Evolutionary conservation across 2,329 filamentous ascomycete genomes (phyloP).

Genomic region (Scedosporium apiospermum): DNA sequence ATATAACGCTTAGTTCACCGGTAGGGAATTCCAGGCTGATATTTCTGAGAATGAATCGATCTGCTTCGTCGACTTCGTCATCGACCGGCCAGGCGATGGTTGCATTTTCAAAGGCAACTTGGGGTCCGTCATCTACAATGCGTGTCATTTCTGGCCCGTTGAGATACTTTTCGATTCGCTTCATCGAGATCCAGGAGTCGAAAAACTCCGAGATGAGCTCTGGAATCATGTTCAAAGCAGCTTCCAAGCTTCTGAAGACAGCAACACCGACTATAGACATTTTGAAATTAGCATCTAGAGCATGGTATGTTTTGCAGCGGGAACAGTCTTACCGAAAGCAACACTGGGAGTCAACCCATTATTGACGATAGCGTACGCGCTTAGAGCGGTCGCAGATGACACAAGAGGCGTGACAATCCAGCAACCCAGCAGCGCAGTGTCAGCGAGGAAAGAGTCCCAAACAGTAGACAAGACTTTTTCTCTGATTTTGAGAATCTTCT

Average conservation of each 20-base stretch:
- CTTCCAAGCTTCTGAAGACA: conserved; percentile 65
- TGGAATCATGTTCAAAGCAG: conserved; percentile 60
- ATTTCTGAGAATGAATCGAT: conserved; percentile 56
- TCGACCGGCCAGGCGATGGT: conserved; percentile 69
- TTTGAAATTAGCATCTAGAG: background rate
- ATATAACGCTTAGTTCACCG: conserved; percentile 63
- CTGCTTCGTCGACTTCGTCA: conserved; percentile 42
- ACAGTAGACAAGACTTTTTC: conserved; percentile 57
- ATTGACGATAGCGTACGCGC: conserved; percentile 56
- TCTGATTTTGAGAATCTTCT: conserved; percentile 53
- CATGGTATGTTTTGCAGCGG: background rate
- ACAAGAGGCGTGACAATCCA: conserved; percentile 68
- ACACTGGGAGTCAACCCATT: conserved; percentile 59
- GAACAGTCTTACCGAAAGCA: conserved; percentile 46
- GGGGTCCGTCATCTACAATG: conserved; percentile 43
- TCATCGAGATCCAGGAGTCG: conserved; percentile 64
- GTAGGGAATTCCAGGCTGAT: conserved; percentile 58
- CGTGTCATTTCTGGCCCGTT: conserved; percentile 53
- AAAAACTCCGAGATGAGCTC: conserved; percentile 23
- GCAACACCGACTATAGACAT: conserved; percentile 46
- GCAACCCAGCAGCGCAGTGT: conserved; percentile 53
- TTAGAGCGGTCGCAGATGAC: conserved; percentile 61
- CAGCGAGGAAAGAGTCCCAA: conserved; percentile 56
- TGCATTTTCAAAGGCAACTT: conserved; percentile 56
- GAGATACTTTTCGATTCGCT: conserved; percentile 64